These are phyloP conservation scores for Xylaria arbuscula DNA, from an alignment of 2,329 filamentous ascomycete genomes.

Conservation along the genomic window DNA sequence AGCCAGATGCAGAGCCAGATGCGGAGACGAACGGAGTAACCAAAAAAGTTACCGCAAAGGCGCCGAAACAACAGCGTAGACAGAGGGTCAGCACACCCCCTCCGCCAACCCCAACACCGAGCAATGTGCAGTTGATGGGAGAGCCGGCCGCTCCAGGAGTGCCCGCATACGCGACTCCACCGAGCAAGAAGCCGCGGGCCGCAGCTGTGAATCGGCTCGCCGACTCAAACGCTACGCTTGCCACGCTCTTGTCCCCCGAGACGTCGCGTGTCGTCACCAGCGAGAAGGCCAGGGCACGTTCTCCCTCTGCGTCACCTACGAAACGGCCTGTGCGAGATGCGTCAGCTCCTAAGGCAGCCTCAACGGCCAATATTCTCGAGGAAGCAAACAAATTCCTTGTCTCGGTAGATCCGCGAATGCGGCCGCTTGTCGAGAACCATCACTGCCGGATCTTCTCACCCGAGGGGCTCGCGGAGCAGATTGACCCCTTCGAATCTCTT, in stretches of 20 bases:
- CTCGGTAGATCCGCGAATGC: conserved; percentile 76
- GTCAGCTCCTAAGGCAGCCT: conserved; percentile 56
- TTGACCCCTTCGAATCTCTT: conserved; percentile 89
- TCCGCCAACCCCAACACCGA: conserved; percentile 62
- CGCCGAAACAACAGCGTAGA: conserved; percentile 47
- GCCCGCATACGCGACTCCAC: conserved; percentile 41
- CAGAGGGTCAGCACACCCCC: conserved; percentile 46
- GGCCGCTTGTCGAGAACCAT: conserved; percentile 77
- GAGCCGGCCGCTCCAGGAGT: conserved; percentile 44
- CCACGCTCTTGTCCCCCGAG: conserved; percentile 76
- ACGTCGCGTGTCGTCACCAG: conserved; percentile 71
- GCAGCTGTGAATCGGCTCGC: conserved; percentile 66
- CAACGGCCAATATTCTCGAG: conserved; percentile 78
- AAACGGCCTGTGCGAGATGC: conserved; percentile 52
- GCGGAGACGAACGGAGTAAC: conserved; percentile 3
- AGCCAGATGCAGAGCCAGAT: conserved; percentile 22
- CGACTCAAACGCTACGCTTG: conserved; percentile 73
- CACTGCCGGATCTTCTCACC: conserved; percentile 83
- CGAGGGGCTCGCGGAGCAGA: conserved; percentile 81
- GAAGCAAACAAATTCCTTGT: conserved; percentile 81
- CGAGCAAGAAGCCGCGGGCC: conserved; percentile 55
- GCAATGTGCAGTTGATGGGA: conserved; percentile 55
- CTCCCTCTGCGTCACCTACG: conserved; percentile 55
- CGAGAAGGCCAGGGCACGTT: conserved; percentile 55
- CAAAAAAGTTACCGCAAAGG: conserved; percentile 26